Evolutionary conservation across 495 filamentous ascomycete species (phyloP), one percentile per base, ranked within the genome.

Genomic region (Cairneyella variabilis): DNA sequence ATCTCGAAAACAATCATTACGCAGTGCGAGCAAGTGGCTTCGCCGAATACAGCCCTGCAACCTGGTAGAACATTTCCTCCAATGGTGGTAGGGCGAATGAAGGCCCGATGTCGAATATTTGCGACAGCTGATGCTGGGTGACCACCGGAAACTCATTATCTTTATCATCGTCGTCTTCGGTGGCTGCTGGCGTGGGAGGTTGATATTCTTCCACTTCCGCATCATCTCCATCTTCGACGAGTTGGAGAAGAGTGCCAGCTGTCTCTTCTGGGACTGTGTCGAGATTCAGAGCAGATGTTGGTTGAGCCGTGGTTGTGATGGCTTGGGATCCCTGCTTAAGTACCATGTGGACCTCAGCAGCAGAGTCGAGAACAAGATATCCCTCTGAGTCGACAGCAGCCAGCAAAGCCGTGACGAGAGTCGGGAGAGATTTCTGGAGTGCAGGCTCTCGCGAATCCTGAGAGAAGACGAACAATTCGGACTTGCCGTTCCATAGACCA

Each of bases 71-170:
- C 61, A 95, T 71, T 47, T 90, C 83, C 47, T 80, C 78, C 37
- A 93, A 82, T 34, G 88, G 81, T 23, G 89, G 88, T 69, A 93
- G 75, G 9, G 86, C 84, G 68, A 84, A 89, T 6, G 88, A 77
- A 21, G 88, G 84, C 1, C 79, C 83, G 27, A 77, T 76, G 50
- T 90, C 83, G 65, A 95, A 93, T 8, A 95, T 76, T 54, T 80
- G 75, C 11, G 85, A 77, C 43, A 96, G 69, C 54, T 80, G 80
- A 60, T 89, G 83, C 36, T 75, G 74, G 25, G 83, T 70, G 20
- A 88, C 76, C 20, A 85, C 75, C 2, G 74, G 77, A 10, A 71
- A 64, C 26, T 76, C 70, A 18, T 72, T 64, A 11, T 69, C 69
- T 39, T 58, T 30, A 61, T 69, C 30, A 36, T 64, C 53, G 3